These are phyloP conservation scores for Kalaharituber pfeilii DNA, from an alignment of 2,329 filamentous ascomycete species.

Conservation along the genomic window DNA sequence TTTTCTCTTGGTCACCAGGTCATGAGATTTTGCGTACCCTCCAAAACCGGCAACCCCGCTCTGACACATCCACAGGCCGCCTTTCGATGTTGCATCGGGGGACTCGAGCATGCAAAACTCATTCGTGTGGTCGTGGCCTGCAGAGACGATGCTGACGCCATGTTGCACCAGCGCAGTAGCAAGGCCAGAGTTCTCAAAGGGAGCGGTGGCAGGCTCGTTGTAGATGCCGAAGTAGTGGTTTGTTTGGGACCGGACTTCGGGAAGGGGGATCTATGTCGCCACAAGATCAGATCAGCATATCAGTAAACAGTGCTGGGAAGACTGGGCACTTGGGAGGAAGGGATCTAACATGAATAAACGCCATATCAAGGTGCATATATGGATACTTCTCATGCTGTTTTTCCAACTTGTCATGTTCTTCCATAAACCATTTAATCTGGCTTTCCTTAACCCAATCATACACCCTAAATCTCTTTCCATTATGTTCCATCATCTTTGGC, in stretches of 20 bases:
- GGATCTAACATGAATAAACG: slow-evolving; percentile 52
- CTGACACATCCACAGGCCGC: slow-evolving; percentile 94
- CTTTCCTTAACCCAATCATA: slow-evolving; percentile 95
- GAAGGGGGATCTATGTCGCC: slow-evolving; percentile 56
- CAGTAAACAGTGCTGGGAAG: background rate
- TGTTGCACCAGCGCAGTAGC: slow-evolving; percentile 73
- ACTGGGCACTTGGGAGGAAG: background rate
- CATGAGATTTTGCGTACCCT: slow-evolving; percentile 81
- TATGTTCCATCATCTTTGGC: slow-evolving; percentile 46
- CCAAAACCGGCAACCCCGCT: slow-evolving; percentile 82
- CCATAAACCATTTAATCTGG: slow-evolving; percentile 88
- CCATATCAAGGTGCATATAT: slow-evolving; percentile 83
- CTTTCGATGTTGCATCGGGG: slow-evolving; percentile 34
- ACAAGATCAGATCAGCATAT: background rate
- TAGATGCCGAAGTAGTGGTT: slow-evolving; percentile 51
- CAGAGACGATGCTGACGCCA: slow-evolving; percentile 41
- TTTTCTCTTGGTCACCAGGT: slow-evolving; percentile 50
- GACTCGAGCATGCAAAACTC: slow-evolving; percentile 73
- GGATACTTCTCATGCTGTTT: slow-evolving; percentile 68
- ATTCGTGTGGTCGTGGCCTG: slow-evolving; percentile 89
- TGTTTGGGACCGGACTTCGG: slow-evolving; percentile 53
- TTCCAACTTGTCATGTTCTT: slow-evolving; percentile 56
- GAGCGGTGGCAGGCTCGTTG: slow-evolving; percentile 73
- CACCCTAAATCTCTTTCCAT: slow-evolving; percentile 52
- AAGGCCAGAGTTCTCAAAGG: slow-evolving; percentile 81